Evolutionary conservation across 495 filamentous ascomycete species (phyloP), one percentile per base, ranked within the genome.

Genomic region (Lasiosphaeria miniovina): DNA sequence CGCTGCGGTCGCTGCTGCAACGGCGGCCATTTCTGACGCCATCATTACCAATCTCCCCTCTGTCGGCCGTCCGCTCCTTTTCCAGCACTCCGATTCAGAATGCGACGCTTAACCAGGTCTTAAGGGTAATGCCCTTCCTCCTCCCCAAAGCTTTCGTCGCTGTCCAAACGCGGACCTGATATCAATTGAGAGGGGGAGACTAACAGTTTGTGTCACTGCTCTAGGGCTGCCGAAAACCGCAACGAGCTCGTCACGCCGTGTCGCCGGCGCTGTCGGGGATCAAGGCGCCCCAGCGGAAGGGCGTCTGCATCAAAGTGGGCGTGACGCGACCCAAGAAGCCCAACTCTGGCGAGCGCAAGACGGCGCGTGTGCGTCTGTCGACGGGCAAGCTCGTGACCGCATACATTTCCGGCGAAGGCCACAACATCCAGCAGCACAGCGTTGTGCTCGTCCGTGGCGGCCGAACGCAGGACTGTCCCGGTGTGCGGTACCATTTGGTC

Each of bases 381-480:
- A 91, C 83, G 66, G 95, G 94, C 63, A 89, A 86, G 71, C 80
- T 92, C 57, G 80, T 98, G 61, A 96, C 88, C 57, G 86, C 86
- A 58, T 96, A 95, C 81, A 98, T 98, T 67, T 90, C 91, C 17
- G 95, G 94, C 63, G 91, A 98, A 84, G 93, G 94, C 36, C 94
- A 98, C 78, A 98, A 98, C 79, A 90, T 96, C 63, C 93, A 96
- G 80, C 94, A 98, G 83, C 94, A 99, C 81, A 91, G 88, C 70
- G 94, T 98, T 36, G 94, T 98, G 54, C 78, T 97, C 61, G 92
- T 98, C 11, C 82, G 94, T 59, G 94, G 94, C 50, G 94, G 94
- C 14, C 77, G 94, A 65, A 84, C 83, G 51, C 94, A 97, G 84
- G 94, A 99, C 88, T 98, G 93, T 79, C 94, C 94, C 56, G 94